phyloP scores from a whole-genome alignment of 345 rosid species.

The Lepidium aucheri region DNA sequence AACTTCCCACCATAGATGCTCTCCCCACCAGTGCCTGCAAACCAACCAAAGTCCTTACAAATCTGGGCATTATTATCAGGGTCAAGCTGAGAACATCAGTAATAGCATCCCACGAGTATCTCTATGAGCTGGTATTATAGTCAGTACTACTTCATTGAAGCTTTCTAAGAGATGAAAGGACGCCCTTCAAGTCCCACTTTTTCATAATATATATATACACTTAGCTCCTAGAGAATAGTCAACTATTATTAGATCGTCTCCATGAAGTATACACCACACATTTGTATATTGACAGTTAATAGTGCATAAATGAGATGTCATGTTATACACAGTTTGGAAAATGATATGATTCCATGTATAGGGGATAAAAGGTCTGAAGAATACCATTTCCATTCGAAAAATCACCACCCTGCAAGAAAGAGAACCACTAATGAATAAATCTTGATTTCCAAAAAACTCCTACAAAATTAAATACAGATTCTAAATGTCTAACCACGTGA shows the following conservation, averaged over 20 bases:
- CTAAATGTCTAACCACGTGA: neutral
- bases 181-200: neutral
- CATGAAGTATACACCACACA: neutral
- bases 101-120: neutral
- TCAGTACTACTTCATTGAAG: neutral
- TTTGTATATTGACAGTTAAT: neutral
- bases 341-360: neutral
- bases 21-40: constrained; percentile 99
- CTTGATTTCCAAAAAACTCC: neutral
- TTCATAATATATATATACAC: neutral
- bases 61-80: constrained; percentile 40
- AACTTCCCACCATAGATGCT: constrained; percentile 96
- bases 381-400: constrained; percentile 88
- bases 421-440: constrained; percentile 3
- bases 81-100: constrained; percentile 26
- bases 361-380: neutral
- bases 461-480: neutral
- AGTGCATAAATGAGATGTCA: constrained; percentile 4
- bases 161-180: neutral
- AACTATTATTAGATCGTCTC: neutral
- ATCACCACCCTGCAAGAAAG: constrained; percentile 81
- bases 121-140: neutral
- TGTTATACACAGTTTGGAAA: neutral
- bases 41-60: constrained; percentile 57
- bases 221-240: neutral